These are phyloP conservation scores for Carex pumila DNA, from an alignment of 176 grass and related monocot species.

Conservation along the genomic window DNA sequence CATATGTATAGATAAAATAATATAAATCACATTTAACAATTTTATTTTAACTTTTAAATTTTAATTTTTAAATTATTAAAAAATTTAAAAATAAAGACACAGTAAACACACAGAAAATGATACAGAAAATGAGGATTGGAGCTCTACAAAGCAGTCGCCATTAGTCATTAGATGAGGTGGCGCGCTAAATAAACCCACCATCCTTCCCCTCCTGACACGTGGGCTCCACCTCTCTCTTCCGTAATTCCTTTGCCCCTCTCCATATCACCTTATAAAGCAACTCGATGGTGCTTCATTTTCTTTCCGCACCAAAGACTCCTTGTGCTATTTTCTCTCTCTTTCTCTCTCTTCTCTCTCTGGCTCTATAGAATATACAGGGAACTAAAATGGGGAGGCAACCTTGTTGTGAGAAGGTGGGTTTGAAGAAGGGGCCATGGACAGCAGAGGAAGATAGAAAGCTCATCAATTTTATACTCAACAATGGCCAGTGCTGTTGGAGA, in stretches of 20 bases:
- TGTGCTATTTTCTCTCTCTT: constrained; percentile 6
- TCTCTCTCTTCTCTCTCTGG: not conserved
- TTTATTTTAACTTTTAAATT: too few species aligned
- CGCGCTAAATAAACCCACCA: not conserved
- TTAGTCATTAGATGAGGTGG: constrained; percentile 5
- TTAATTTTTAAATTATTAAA: too few species aligned
- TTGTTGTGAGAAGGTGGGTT: constrained; percentile 79
- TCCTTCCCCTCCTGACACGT: not conserved
- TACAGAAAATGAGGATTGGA: too few species aligned
- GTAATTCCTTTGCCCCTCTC: not conserved
- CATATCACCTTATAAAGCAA: constrained; percentile 58
- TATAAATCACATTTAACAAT: too few species aligned
- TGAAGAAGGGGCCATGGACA: constrained; percentile 84
- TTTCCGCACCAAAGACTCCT: not conserved
- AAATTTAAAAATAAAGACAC: too few species aligned
- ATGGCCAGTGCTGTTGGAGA: constrained; percentile 76
- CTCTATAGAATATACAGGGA: not conserved
- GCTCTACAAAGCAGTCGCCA: constrained; percentile 11
- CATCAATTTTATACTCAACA: constrained; percentile 57
- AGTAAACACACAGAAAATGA: too few species aligned
- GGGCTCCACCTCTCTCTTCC: not conserved
- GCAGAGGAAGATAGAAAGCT: constrained; percentile 72
- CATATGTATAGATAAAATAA: too few species aligned
- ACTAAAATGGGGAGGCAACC: constrained; percentile 63
- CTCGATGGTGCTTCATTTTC: constrained; percentile 33